Conservation (phyloP, 805 yeast species). For the Helenozyma baotianmanensis region DNA sequence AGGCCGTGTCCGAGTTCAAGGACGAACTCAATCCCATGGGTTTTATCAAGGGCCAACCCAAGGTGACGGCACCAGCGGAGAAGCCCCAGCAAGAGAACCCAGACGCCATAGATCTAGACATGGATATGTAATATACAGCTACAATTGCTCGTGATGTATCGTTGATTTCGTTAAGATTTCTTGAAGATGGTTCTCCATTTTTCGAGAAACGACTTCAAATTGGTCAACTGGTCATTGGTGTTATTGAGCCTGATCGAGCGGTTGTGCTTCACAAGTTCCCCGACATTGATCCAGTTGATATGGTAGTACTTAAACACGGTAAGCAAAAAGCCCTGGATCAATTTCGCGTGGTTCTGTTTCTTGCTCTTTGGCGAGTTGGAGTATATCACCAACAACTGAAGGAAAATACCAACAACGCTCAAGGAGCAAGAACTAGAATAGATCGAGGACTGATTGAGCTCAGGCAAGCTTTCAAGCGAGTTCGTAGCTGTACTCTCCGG, state of each 20-base stretch:
- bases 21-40: constrained; percentile 38
- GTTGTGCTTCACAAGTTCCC: constrained; percentile 30
- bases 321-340: constrained; percentile 30
- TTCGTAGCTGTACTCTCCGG: constrained; percentile 1
- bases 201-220: constrained; percentile 33
- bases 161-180: constrained; percentile 14
- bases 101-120: constrained; percentile 59
- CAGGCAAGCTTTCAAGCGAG: constrained; percentile 5
- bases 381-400: constrained; percentile 32
- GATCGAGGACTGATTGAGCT: not conserved
- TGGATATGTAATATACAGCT: constrained; percentile 23
- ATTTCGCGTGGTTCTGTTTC: constrained; percentile 23
- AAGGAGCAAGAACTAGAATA: constrained; percentile 24
- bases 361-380: constrained; percentile 31
- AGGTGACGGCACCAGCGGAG: constrained; percentile 14
- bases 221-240: constrained; percentile 26
- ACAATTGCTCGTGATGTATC: not conserved
- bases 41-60: constrained; percentile 38
- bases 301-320: constrained; percentile 36
- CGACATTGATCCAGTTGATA: constrained; percentile 35
- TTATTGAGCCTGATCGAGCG: constrained; percentile 36
- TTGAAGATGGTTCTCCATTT: constrained; percentile 33
- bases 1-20: constrained; percentile 9
- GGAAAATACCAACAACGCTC: constrained; percentile 27
- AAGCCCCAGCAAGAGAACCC: constrained; percentile 34